phyloP scores from a whole-genome alignment of 495 filamentous ascomycete species.

The Podospora appendiculata region DNA sequence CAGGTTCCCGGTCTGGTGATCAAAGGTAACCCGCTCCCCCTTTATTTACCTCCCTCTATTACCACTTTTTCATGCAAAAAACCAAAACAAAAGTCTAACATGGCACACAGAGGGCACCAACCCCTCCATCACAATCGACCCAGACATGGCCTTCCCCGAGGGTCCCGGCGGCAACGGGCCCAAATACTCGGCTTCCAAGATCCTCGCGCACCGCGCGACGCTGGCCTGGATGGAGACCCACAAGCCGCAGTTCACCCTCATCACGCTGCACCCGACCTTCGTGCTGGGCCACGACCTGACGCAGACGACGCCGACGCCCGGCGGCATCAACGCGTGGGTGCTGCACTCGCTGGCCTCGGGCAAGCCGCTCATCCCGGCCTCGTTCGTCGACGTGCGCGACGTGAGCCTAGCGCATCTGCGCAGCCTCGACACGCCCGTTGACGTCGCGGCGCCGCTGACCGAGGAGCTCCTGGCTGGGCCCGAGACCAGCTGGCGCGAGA shows the following conservation, averaged over 20 bases:
- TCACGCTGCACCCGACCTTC: conserved; percentile 19
- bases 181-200: conserved; percentile 13
- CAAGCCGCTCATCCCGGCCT: conserved; percentile 3
- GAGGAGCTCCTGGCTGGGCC: conserved; percentile 23
- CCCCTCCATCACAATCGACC: not conserved
- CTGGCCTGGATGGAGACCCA: conserved; percentile 15
- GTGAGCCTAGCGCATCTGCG: conserved; percentile 31
- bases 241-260: conserved; percentile 16
- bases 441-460: conserved; percentile 10
- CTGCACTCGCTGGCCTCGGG: conserved; percentile 22
- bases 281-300: conserved; percentile 5
- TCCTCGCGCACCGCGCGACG: conserved; percentile 14
- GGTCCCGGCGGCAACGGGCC: conserved; percentile 4
- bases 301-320: not conserved
- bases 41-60: too few relatives aligned
- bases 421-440: conserved; percentile 14
- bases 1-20: conserved; percentile 1
- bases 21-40: not conserved
- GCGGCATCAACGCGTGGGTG: conserved; percentile 4
- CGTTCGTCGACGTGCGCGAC: conserved; percentile 34
- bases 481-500: conserved; percentile 17
- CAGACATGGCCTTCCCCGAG: conserved; percentile 5
- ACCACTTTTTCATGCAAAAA: not conserved
- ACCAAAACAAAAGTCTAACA: not conserved
- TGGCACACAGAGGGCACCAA: conserved; percentile 3